These are phyloP conservation scores for Proliferodiscus dingleyae DNA, from an alignment of 2,329 filamentous ascomycete species.

Conservation along the genomic window DNA sequence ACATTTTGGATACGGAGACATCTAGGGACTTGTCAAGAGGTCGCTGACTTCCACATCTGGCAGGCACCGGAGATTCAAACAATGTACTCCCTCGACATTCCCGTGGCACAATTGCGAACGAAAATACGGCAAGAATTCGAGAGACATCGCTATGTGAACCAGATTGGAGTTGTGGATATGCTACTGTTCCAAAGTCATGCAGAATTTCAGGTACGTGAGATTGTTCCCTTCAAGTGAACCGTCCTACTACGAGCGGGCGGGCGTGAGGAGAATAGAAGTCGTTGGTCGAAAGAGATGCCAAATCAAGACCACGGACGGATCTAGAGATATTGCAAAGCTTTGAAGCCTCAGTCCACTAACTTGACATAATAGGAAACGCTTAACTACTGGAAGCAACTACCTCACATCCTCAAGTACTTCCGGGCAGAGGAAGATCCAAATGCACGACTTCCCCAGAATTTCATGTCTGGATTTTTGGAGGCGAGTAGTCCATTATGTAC, in stretches of 20 bases:
- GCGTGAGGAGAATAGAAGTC: not conserved
- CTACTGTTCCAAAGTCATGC: constrained; percentile 85
- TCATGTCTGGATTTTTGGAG: constrained; percentile 94
- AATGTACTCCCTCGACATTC: constrained; percentile 92
- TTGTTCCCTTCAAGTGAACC: constrained; percentile 1
- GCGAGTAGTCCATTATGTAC: constrained; percentile 34
- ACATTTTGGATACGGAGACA: not conserved
- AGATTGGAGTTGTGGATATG: constrained; percentile 83
- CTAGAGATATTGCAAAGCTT: no score
- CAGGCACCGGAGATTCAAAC: constrained; percentile 95
- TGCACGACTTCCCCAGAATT: constrained; percentile 74
- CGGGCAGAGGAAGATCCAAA: constrained; percentile 77
- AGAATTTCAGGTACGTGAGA: constrained; percentile 75
- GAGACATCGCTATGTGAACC: constrained; percentile 86
- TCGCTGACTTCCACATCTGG: constrained; percentile 14
- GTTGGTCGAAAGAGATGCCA: not conserved
- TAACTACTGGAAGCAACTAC: constrained; percentile 98
- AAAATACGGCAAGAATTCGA: constrained; percentile 97
- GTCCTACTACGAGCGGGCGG: not conserved
- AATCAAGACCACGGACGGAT: no score
- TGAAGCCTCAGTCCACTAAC: no score
- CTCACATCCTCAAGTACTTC: constrained; percentile 96
- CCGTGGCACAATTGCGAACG: constrained; percentile 80
- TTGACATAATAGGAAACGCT: constrained; percentile 70
- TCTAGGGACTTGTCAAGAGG: not conserved